These are phyloP conservation scores for Solanum piurae DNA, from an alignment of 257 asterid genomes.

Conservation along the genomic window DNA sequence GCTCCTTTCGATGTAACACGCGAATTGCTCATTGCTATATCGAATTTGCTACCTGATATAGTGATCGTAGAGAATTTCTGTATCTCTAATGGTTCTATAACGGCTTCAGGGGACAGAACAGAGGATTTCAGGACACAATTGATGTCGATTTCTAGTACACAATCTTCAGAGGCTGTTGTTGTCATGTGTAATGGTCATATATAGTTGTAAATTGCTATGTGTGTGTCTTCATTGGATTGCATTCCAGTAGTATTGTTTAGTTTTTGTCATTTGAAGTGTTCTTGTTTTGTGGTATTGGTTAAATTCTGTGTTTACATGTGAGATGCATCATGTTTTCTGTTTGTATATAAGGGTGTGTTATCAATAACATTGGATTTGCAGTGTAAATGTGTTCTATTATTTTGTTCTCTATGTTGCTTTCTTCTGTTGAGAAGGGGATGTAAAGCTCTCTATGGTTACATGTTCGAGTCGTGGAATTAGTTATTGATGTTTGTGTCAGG, in stretches of 20 bases:
- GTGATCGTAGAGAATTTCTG: neutral
- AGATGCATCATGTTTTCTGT: neutral
- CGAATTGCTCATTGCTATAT: slow-evolving; percentile 17
- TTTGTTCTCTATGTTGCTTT: neutral
- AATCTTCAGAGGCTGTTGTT: slow-evolving; percentile 4
- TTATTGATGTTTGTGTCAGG: neutral
- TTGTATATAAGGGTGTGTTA: neutral
- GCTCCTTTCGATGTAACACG: slow-evolving; percentile 15
- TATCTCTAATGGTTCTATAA: neutral
- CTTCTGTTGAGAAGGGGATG: neutral
- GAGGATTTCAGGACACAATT: slow-evolving; percentile 15
- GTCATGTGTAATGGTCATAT: slow-evolving; percentile 5
- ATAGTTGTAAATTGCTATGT: neutral
- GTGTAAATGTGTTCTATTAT: neutral
- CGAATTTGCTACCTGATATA: slow-evolving; percentile 3
- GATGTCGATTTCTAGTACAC: slow-evolving; percentile 15
- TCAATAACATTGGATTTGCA: neutral
- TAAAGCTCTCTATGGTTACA: no score
- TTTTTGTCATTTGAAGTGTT: neutral
- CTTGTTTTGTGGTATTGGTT: neutral
- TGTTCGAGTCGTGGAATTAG: neutral
- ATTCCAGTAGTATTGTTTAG: neutral
- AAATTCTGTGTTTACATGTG: neutral
- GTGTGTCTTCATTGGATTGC: neutral
- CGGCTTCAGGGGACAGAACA: neutral